Evolutionary conservation across 1,284 basidiomycete species (phyloP).

Genomic region (Ganoderma sinense): DNA sequence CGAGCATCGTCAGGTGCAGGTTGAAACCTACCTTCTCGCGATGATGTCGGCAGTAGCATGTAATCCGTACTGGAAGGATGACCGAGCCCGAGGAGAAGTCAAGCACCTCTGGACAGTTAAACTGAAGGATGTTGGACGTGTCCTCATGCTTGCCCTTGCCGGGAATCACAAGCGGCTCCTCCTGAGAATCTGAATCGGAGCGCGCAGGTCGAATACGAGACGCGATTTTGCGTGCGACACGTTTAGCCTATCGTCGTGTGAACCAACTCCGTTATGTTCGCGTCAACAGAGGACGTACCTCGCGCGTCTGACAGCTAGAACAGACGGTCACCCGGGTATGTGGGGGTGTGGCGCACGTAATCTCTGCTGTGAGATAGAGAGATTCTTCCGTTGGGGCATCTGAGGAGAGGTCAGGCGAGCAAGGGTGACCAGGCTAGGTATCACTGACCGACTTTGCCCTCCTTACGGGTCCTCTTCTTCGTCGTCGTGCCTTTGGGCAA

Average conservation of each 20-base stretch:
- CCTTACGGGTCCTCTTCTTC: constrained; percentile 84
- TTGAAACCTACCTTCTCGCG: constrained; percentile 97
- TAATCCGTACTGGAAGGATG: constrained; percentile 92
- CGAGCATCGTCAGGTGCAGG: constrained; percentile 90
- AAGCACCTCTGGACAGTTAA: constrained; percentile 94
- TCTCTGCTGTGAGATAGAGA: constrained; percentile 70
- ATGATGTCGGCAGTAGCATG: constrained; percentile 99
- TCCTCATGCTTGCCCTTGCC: constrained; percentile 67
- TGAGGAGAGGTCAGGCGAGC: constrained; percentile 41
- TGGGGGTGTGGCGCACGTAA: constrained; percentile 82
- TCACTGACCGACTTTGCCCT: constrained; percentile 80
- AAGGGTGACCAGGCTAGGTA: background rate
- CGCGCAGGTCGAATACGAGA: constrained; percentile 78
- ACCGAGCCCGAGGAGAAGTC: constrained; percentile 91
- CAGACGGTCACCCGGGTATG: constrained; percentile 84
- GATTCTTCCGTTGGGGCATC: constrained; percentile 79
- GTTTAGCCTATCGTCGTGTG: constrained; percentile 70
- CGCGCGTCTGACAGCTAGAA: constrained; percentile 84
- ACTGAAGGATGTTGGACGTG: constrained; percentile 89
- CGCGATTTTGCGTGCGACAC: constrained; percentile 86
- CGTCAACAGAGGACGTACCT: constrained; percentile 57
- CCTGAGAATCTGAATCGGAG: constrained; percentile 77
- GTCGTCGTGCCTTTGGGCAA: constrained; percentile 83
- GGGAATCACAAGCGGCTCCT: constrained; percentile 53
- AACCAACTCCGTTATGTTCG: constrained; percentile 16